Evolutionary conservation across 148 eudicot genomes (phyloP).

Genomic region (Silene conica): DNA sequence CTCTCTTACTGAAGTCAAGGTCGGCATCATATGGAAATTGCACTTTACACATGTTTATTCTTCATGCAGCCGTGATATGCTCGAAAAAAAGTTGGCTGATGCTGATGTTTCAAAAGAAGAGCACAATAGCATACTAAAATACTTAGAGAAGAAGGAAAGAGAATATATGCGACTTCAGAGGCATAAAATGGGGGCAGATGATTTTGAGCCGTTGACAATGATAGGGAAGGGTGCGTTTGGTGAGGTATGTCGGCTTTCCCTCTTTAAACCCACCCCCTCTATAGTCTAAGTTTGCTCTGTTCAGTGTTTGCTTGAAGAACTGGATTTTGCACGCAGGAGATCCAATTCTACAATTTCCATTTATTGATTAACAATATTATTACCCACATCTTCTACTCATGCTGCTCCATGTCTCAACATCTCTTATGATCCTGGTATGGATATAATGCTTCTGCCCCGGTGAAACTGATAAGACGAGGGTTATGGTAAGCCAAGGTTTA

Average conservation of each 20-base stretch:
- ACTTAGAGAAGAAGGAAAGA: conserved; percentile 82
- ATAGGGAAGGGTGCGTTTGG: conserved; percentile 99
- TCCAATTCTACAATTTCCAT: background rate
- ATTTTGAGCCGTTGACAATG: conserved; percentile 95
- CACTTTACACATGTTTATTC: background rate
- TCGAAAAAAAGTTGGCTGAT: conserved; percentile 92
- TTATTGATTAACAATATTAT: background rate
- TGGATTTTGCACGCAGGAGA: background rate
- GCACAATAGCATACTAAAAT: conserved; percentile 69
- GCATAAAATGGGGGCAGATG: conserved; percentile 98
- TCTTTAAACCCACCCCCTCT: background rate
- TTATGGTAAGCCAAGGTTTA: too few relatives aligned
- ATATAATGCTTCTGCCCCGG: too few relatives aligned
- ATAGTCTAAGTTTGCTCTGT: conserved; percentile 4
- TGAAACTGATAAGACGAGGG: too few relatives aligned
- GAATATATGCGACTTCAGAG: conserved; percentile 95
- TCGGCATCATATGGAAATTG: background rate
- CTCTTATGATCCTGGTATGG: too few relatives aligned
- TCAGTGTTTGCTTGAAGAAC: background rate
- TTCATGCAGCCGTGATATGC: conserved; percentile 63
- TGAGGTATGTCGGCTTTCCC: conserved; percentile 47
- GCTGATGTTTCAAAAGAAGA: conserved; percentile 92
- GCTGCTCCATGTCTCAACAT: too few relatives aligned
- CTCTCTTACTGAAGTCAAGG: background rate
- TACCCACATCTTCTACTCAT: too few relatives aligned